A percentile compares a stretch with the other conserved stretches of the same genome.
Conservation (phyloP, 1,284 basidiomycete genomes). For the Farysia itapuensis region DNA sequence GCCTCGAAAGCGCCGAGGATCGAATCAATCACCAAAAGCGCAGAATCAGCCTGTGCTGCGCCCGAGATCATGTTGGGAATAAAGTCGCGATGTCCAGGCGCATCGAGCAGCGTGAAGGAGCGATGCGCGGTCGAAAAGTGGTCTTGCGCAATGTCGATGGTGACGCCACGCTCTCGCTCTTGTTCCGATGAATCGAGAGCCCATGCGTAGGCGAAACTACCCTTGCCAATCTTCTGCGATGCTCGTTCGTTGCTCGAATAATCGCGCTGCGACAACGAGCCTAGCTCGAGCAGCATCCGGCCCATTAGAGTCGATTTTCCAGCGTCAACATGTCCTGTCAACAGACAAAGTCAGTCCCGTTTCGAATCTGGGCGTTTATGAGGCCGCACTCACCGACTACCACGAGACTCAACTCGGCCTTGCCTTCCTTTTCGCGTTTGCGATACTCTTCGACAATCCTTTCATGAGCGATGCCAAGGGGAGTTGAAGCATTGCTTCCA, state of each 20-base stretch:
- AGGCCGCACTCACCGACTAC: constrained; percentile 75
- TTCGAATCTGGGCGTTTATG: neutral
- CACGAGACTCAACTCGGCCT: constrained; percentile 79
- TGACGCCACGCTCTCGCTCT: constrained; percentile 91
- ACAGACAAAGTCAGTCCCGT: neutral
- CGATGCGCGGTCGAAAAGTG: constrained; percentile 75
- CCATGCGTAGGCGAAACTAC: constrained; percentile 97
- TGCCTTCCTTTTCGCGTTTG: constrained; percentile 67
- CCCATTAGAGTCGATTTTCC: constrained; percentile 99
- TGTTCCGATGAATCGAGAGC: constrained; percentile 89
- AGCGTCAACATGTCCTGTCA: constrained; percentile 90
- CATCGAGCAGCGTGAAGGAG: constrained; percentile 87
- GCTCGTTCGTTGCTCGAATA: constrained; percentile 82
- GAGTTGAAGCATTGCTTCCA: constrained; percentile 60
- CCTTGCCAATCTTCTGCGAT: constrained; percentile 86
- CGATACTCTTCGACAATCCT: constrained; percentile 81
- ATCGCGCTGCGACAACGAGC: constrained; percentile 81
- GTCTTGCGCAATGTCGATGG: constrained; percentile 93
- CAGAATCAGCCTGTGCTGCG: constrained; percentile 93
- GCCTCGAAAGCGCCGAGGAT: constrained; percentile 90
- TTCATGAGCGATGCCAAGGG: constrained; percentile 74
- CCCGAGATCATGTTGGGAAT: constrained; percentile 99
- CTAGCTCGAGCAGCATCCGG: constrained; percentile 85
- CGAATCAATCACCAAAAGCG: constrained; percentile 91
- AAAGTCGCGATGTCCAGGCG: constrained; percentile 95